Evolutionary conservation across 2,329 filamentous ascomycete genomes (phyloP).

Genomic region (Cladorrhinum sp.): DNA sequence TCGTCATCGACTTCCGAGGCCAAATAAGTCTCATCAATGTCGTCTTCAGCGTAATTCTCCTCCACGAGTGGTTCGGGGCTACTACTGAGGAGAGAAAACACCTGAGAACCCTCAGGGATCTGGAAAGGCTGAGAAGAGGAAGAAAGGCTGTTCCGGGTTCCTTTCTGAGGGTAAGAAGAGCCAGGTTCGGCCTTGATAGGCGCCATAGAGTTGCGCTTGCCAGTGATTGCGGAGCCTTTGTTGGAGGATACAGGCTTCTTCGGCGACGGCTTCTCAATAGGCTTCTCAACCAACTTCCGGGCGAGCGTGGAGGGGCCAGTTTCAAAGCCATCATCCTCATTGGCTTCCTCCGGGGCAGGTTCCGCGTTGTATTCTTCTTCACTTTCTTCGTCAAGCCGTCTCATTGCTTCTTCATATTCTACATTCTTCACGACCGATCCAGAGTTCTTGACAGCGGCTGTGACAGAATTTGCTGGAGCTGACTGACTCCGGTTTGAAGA

Average conservation of each 20-base stretch:
- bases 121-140: slow-evolving; percentile 24
- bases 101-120: slow-evolving; percentile 37
- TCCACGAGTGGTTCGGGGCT: slow-evolving; percentile 33
- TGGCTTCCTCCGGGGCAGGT: not conserved
- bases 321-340: not conserved
- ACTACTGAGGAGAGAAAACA: slow-evolving; percentile 37
- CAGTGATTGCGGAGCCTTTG: not conserved
- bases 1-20: slow-evolving; percentile 8
- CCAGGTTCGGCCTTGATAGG: slow-evolving; percentile 14
- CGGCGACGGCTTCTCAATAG: slow-evolving; percentile 22
- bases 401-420: slow-evolving; percentile 46
- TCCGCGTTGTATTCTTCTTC: slow-evolving; percentile 4
- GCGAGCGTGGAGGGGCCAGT: slow-evolving; percentile 13
- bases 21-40: slow-evolving; percentile 37
- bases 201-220: not conserved
- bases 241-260: slow-evolving; percentile 5
- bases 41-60: slow-evolving; percentile 40
- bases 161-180: not conserved
- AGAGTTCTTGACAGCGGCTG: slow-evolving; percentile 18
- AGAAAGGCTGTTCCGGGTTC: not conserved
- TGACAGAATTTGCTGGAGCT: not conserved
- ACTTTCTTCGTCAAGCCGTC: slow-evolving; percentile 36
- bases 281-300: slow-evolving; percentile 17
- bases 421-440: not conserved
- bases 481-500: not conserved